Conservation (phyloP, 345 rosid species). For the Eucalyptus melliodora region DNA sequence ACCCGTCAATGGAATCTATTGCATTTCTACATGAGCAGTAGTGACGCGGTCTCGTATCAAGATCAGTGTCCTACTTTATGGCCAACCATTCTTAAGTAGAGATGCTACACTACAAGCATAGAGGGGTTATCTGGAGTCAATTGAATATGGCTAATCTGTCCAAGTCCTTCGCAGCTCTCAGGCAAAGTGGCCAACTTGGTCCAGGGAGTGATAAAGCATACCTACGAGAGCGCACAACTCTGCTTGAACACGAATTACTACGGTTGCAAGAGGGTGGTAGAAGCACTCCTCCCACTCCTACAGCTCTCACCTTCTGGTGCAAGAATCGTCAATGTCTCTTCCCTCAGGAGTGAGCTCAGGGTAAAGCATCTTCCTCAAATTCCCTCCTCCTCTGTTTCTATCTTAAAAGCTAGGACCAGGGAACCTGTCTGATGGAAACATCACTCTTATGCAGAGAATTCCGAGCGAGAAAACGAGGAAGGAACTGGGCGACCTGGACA, state of each 20-base stretch:
- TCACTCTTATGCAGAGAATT: slow-evolving; percentile 18
- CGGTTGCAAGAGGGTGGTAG: slow-evolving; percentile 20
- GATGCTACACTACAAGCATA: background rate
- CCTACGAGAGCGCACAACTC: slow-evolving; percentile 21
- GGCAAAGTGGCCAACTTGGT: slow-evolving; percentile 13
- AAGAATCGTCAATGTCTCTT: slow-evolving; percentile 36
- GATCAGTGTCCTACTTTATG: too few species aligned
- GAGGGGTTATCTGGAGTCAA: background rate
- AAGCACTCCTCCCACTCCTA: slow-evolving; percentile 33
- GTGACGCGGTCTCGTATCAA: too few species aligned
- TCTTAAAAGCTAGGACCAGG: background rate
- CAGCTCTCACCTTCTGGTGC: slow-evolving; percentile 35
- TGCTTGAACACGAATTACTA: slow-evolving; percentile 44
- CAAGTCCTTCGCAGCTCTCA: slow-evolving; percentile 13
- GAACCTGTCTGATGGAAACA: background rate
- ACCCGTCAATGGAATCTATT: background rate
- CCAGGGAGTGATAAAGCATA: slow-evolving; percentile 13
- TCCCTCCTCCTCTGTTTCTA: background rate
- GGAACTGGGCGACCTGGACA: slow-evolving; percentile 22
- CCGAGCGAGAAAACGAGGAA: slow-evolving; percentile 11
- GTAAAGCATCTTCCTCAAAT: background rate
- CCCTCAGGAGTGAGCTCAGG: slow-evolving; percentile 30
- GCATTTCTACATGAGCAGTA: background rate
- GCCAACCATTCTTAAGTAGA: background rate
- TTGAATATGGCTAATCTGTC: background rate